phyloP scores from a whole-genome alignment of 1,284 basidiomycete species.

The Ustilago esculenta region DNA sequence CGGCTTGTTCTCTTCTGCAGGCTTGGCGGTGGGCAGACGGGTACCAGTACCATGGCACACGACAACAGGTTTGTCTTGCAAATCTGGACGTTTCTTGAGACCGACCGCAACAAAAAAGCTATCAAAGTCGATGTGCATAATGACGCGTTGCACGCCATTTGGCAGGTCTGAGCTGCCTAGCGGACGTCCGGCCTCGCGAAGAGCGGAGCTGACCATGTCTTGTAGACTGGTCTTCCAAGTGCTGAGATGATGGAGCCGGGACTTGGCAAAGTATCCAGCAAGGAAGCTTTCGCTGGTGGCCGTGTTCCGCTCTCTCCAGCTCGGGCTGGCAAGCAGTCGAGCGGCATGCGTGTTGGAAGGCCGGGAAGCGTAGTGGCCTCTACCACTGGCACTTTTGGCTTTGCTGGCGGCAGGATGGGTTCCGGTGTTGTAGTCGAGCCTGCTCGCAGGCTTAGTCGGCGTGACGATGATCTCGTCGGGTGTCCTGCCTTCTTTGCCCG shows the following conservation, averaged over 20 bases:
- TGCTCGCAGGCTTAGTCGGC: constrained; percentile 19
- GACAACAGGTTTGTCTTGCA: constrained; percentile 75
- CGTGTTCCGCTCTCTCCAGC: constrained; percentile 86
- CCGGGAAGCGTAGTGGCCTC: constrained; percentile 39
- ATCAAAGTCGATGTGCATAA: constrained; percentile 75
- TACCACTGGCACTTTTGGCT: constrained; percentile 25
- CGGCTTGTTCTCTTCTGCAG: constrained; percentile 25
- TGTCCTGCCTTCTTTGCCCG: background rate
- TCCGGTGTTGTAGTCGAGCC: constrained; percentile 33
- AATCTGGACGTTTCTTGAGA: constrained; percentile 53
- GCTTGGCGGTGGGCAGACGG: constrained; percentile 23
- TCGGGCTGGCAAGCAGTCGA: constrained; percentile 50
- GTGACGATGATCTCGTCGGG: background rate
- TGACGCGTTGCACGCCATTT: constrained; percentile 64
- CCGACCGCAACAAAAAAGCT: constrained; percentile 83
- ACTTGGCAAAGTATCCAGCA: constrained; percentile 88
- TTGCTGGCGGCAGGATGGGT: constrained; percentile 41
- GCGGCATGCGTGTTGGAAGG: constrained; percentile 57
- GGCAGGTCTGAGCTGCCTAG: constrained; percentile 70
- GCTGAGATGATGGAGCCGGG: constrained; percentile 87
- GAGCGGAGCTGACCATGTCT: constrained; percentile 74
- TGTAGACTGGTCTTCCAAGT: constrained; percentile 92
- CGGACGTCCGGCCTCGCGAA: constrained; percentile 76
- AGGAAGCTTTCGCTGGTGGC: constrained; percentile 85
- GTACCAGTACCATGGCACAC: constrained; percentile 82